A percentile compares a stretch with the other conserved stretches of the same genome.
Evolutionary conservation across 2,329 filamentous ascomycete genomes (phyloP).

Genomic region (Corniculantispora saksenae): DNA sequence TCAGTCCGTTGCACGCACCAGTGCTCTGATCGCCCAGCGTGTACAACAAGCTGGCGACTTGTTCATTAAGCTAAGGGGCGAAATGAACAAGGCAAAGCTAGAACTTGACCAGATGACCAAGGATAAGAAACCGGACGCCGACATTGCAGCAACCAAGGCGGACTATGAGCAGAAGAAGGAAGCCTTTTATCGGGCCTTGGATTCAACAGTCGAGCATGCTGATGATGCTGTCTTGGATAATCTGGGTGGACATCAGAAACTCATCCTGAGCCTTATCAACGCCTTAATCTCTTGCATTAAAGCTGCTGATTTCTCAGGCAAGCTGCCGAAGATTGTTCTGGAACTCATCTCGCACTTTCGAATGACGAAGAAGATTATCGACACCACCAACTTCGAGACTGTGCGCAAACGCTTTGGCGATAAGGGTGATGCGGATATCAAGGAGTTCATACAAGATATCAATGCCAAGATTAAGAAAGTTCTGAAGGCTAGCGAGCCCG

Average conservation of each 20-base stretch:
- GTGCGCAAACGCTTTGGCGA: slow-evolving; percentile 64
- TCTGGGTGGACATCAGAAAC: slow-evolving; percentile 57
- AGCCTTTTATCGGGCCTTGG: slow-evolving; percentile 51
- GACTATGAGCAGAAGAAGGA: slow-evolving; percentile 48
- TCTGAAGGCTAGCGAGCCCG: slow-evolving; percentile 34
- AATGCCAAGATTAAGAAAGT: slow-evolving; percentile 48
- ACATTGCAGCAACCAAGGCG: slow-evolving; percentile 40
- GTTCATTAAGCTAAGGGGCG: slow-evolving; percentile 48
- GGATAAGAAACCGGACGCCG: slow-evolving; percentile 40
- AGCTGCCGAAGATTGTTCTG: slow-evolving; percentile 57
- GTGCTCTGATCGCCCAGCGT: slow-evolving; percentile 43
- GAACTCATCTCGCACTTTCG: slow-evolving; percentile 63
- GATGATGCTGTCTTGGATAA: slow-evolving; percentile 59
- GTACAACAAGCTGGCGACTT: slow-evolving; percentile 55
- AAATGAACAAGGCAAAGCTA: slow-evolving; percentile 49
- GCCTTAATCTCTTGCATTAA: slow-evolving; percentile 57
- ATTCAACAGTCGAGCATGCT: slow-evolving; percentile 55
- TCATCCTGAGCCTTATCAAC: slow-evolving; percentile 56
- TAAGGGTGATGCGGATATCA: slow-evolving; percentile 65
- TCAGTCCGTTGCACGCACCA: slow-evolving; percentile 38
- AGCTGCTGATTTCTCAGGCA: slow-evolving; percentile 52
- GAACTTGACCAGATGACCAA: slow-evolving; percentile 46
- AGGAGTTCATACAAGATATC: slow-evolving; percentile 61
- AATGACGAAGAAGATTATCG: slow-evolving; percentile 61
- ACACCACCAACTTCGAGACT: slow-evolving; percentile 66